A percentile compares a stretch with the other conserved stretches of the same genome.
Conservation (phyloP, 1,139 yeast species). For the Diutina catenulata region DNA sequence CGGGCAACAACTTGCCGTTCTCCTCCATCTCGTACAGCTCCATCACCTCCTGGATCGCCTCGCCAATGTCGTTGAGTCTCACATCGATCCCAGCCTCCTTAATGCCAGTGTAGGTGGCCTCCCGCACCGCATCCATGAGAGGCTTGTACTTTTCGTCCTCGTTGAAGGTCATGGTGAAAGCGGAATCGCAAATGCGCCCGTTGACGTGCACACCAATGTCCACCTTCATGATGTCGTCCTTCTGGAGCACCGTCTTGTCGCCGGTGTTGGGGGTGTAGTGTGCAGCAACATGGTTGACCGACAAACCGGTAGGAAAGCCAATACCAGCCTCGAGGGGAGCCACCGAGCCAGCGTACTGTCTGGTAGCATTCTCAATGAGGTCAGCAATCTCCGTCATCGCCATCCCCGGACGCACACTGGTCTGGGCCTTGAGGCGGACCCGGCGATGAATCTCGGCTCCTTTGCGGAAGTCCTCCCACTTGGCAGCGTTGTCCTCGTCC, state of each 20-base stretch:
- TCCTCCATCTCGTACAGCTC: conserved; percentile 90
- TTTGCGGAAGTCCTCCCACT: conserved; percentile 84
- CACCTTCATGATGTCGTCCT: conserved; percentile 92
- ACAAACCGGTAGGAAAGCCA: conserved; percentile 96
- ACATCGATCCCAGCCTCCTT: conserved; percentile 94
- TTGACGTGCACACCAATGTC: conserved; percentile 96
- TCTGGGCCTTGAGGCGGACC: conserved; percentile 71
- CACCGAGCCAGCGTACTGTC: conserved; percentile 60
- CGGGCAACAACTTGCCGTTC: conserved; percentile 74
- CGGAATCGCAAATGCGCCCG: conserved; percentile 92
- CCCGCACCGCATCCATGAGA: conserved; percentile 73
- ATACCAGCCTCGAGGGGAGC: conserved; percentile 68
- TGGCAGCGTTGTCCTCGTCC: conserved; percentile 51
- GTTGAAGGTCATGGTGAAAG: conserved; percentile 86
- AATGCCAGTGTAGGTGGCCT: conserved; percentile 90
- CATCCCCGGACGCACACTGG: conserved; percentile 82
- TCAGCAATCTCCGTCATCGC: conserved; percentile 83
- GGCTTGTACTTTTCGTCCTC: conserved; percentile 59
- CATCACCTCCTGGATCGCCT: conserved; percentile 93
- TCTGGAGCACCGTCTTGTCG: conserved; percentile 65
- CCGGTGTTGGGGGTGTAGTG: conserved; percentile 97
- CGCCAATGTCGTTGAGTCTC: conserved; percentile 90
- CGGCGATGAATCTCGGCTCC: conserved; percentile 95
- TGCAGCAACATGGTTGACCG: conserved; percentile 90
- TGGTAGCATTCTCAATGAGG: conserved; percentile 72